Base-by-base conservation (phyloP, 2,329 filamentous ascomycete species). In the Hypomyces perniciosus region DNA sequence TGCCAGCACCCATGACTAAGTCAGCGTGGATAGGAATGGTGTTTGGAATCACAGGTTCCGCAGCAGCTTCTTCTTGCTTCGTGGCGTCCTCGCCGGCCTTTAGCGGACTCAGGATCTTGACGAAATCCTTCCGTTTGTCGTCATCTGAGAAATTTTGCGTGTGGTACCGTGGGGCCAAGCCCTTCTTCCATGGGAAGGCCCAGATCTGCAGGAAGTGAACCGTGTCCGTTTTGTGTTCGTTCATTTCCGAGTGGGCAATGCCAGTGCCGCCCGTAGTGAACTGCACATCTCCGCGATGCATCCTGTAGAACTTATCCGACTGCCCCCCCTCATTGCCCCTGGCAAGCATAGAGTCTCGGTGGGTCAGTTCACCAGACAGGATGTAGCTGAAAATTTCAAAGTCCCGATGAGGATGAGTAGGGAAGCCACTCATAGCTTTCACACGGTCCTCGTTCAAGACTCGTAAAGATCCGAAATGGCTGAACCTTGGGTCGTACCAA, bases 301-400 rank as follows among this genome's bases (percentile, higher is more conserved):
- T 85, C 33, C 81, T 75, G 62, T 76, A 88, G 63, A 87, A 88
- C 58, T 81, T 74, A 64, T 87, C 81, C 40, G 78, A 77, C 56
- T 74, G 70, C 12, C 65, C 75, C 26, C 76, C 80, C 62, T 86
- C 83, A 20, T 73, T 69, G 42, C 81, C 82, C 69, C 84, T 88
- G 67, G 81, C 80, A 59, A 88, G 80, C 84, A 95, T 91, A 54
- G 81, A 87, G 70, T 95, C 90, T 44, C 89, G 85, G 72, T 95
- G 90, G 44, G 90, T 92, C 56, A 95, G 79, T 69, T 92, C 88
- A 56, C 90, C 90, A 43, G 76, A 81, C n/a, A 95, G 75, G 62
- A 95, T 85, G 71, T 95, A 93, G 64, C 79, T 85, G 77, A 92
- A 95, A 71, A 95, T 95, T 68, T 95, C 87, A 67, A 90, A 91